Base-by-base conservation (phyloP, 148 eudicot species). In the Fagopyrum tataricum region DNA sequence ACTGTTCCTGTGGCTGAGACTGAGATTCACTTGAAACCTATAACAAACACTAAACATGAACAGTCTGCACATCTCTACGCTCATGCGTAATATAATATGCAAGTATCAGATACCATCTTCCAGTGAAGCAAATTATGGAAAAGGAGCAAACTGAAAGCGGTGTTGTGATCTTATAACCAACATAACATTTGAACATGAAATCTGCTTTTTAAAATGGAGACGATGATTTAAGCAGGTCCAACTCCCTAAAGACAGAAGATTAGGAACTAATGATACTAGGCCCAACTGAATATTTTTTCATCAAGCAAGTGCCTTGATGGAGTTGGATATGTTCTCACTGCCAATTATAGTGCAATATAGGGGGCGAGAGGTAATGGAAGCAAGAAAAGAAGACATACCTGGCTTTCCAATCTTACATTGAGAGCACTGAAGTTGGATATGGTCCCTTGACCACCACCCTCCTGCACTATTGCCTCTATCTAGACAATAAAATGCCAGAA, bases 401-500 rank as follows among this genome's bases (percentile, higher is more conserved):
- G 97, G 74, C 55, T 80, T 44, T 90, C 97, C 85, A 92, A 81
- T 47, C 84, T 83, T 68, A 81, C 73, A 68, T 90, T 80, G 69
- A 95, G 91, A 67, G 97, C 97, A 53, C 80, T 87, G 70, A 87
- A 84, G 72, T 81, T 87, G 72, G 82, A 80, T 75, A 95, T 90
- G 84, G 82, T 76, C 72, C 97, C 99, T 72, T 81, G 84, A 52
- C 86, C 93, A 64, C 84, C 73, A 70, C 79, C 79, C 76, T 95
- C 99, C 77, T 90, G 92, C 7, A 79, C 80, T 70, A 95, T 88
- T 47, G 94, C 92, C 83, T 95, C 99, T 75, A 92, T 88, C 99
- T 95, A 85, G 61, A 67, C 80, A 31, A 20, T 26, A 18, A 64
- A 64, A 64, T 37, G 2, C 68, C 39, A 20, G 55, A 82, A 73